phyloP scores from a whole-genome alignment of 352 stramenopile species.

The Globisporangium cylindrosporum region DNA sequence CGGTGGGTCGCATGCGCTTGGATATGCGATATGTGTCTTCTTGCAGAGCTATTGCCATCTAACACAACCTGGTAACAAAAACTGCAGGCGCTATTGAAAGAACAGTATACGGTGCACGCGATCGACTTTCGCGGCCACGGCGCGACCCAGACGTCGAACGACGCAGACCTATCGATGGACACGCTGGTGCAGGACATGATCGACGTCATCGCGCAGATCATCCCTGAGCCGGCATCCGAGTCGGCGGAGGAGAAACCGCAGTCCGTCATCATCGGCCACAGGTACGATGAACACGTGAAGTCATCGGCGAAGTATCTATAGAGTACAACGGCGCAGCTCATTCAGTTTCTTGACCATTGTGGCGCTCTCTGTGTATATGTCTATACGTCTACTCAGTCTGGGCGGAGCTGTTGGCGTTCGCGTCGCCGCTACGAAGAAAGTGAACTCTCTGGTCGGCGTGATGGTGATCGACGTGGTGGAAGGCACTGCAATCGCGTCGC shows the following conservation, averaged over 20 bases:
- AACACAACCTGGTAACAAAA: background rate
- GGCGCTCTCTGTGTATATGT: background rate
- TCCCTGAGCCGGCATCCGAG: conserved; percentile 31
- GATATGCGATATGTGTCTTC: background rate
- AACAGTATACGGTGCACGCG: conserved; percentile 72
- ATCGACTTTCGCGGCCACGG: conserved; percentile 85
- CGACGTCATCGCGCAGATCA: conserved; percentile 45
- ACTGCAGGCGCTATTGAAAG: conserved; percentile 63
- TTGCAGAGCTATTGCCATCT: background rate
- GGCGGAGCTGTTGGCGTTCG: conserved; percentile 80
- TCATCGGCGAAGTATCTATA: background rate
- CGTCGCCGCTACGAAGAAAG: conserved; percentile 51
- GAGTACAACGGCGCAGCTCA: background rate
- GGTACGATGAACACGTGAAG: conserved; percentile 24
- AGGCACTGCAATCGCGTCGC: conserved; percentile 80
- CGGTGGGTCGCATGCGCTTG: conserved; percentile 29
- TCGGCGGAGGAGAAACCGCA: conserved; percentile 33
- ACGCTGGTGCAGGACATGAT: conserved; percentile 76
- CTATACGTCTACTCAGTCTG: conserved; percentile 40
- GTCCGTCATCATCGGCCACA: conserved; percentile 80
- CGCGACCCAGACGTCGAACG: conserved; percentile 49
- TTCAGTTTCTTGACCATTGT: background rate
- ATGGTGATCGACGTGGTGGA: conserved; percentile 91
- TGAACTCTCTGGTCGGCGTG: conserved; percentile 67
- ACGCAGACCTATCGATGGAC: conserved; percentile 71